These are phyloP conservation scores for Lepidium sativum DNA, from an alignment of 345 rosid species.

Conservation along the genomic window DNA sequence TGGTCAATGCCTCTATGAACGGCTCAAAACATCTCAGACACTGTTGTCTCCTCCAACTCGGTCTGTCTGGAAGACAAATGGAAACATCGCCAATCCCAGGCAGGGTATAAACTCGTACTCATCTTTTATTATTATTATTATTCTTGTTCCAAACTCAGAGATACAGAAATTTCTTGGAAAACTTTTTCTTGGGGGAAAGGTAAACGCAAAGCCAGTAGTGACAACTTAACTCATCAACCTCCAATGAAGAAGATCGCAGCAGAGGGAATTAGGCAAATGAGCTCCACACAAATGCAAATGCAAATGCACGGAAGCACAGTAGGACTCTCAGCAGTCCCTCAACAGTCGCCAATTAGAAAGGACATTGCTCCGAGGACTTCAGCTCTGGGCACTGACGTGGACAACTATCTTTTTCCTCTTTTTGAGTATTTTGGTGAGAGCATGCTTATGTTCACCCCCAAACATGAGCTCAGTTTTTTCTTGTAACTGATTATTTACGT, in stretches of 20 bases:
- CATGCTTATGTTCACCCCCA: constrained; percentile 55
- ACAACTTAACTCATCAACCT: constrained; percentile 55
- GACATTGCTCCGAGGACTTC: constrained; percentile 32
- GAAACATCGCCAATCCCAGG: constrained; percentile 26
- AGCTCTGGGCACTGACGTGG: constrained; percentile 39
- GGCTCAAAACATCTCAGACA: constrained; percentile 45
- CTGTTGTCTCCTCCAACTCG: constrained; percentile 47
- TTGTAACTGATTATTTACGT: constrained; percentile 29
- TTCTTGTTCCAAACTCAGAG: not conserved
- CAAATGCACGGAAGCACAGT: constrained; percentile 39
- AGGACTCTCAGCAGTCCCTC: constrained; percentile 28
- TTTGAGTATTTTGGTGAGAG: constrained; percentile 60
- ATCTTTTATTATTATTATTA: not conserved
- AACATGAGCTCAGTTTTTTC: constrained; percentile 56
- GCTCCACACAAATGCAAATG: constrained; percentile 43
- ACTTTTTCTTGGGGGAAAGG: constrained; percentile 29
- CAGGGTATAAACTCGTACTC: constrained; percentile 37
- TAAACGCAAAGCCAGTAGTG: constrained; percentile 70
- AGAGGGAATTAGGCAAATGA: constrained; percentile 45
- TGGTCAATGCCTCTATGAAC: constrained; percentile 61
- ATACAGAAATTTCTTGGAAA: not conserved
- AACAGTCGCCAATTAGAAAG: constrained; percentile 34
- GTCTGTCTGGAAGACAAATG: constrained; percentile 39
- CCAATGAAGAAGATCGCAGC: constrained; percentile 53
- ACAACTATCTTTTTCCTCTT: constrained; percentile 47